Evolutionary conservation across 768 basidiomycete species (phyloP).

Genomic region (Russula emetica): DNA sequence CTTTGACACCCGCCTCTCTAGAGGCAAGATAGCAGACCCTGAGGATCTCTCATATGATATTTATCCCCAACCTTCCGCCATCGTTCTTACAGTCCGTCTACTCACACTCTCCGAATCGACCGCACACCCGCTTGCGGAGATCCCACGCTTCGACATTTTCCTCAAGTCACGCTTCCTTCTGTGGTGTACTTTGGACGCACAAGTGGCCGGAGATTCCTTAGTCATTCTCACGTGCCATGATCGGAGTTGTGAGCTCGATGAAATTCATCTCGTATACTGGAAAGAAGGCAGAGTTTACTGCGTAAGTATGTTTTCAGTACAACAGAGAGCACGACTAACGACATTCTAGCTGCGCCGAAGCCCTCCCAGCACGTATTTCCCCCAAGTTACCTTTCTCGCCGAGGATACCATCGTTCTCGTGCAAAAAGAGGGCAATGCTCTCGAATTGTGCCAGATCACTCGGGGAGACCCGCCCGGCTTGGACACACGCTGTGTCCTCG

Average conservation of each 20-base stretch:
- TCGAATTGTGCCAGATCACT: conserved; percentile 20
- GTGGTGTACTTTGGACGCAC: conserved; percentile 19
- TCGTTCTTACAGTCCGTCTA: conserved; percentile 17
- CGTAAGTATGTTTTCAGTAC: conserved; percentile 1
- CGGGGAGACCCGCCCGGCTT: conserved; percentile 4
- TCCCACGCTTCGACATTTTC: conserved; percentile 9
- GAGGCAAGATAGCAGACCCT: conserved; percentile 3
- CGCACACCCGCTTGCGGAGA: conserved; percentile 20
- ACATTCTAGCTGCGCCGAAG: conserved; percentile 16
- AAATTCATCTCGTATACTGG: conserved; percentile 21
- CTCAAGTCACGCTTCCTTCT: conserved; percentile 24
- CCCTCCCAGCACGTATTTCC: conserved; percentile 21
- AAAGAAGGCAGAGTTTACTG: conserved; percentile 18
- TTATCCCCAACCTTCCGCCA: conserved; percentile 7
- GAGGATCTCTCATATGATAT: conserved; percentile 10
- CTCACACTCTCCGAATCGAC: conserved; percentile 21
- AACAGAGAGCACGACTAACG: not conserved
- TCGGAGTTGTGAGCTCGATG: conserved; percentile 21
- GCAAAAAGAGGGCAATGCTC: conserved; percentile 22
- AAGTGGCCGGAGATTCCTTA: conserved; percentile 17
- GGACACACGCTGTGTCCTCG: conserved; percentile 19
- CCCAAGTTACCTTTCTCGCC: conserved; percentile 21
- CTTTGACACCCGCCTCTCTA: not conserved
- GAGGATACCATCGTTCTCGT: conserved; percentile 19
- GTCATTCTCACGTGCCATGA: conserved; percentile 21